Base-by-base conservation (phyloP, 768 basidiomycete genomes). In the Strobilomyces confusus region DNA sequence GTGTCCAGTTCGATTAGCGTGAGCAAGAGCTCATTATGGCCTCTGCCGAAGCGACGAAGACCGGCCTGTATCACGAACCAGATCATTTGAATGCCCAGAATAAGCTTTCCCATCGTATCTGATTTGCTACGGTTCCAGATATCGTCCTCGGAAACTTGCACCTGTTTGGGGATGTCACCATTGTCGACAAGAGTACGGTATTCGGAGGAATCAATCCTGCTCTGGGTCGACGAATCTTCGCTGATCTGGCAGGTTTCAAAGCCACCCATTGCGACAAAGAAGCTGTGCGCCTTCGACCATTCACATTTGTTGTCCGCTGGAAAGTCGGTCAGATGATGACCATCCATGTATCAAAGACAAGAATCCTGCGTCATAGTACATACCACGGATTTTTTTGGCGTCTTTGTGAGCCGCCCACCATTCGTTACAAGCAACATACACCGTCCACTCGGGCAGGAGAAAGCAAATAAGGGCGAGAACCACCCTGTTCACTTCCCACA, bases 1-100 rank as follows among this genome's bases (percentile, higher is more conserved):
- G 44, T 55, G 37, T 55, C 54, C 2, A 51, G 43, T 26, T 55
- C 49, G 43, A 55, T 25, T 19, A 55, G 29, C 1, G 54, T 55
- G 43, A 55, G 12, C 2, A 5, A 15, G 11, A 49, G 30, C n/a
- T n/a, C n/a, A n/a, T n/a, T n/a, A 32, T 29, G 29, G 6, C 29
- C 9, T 29, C 8, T 9, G 14, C 22, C 20, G 4, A 17, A 9
- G 13, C 12, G 15, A 25, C 55, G 34, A 19, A 33, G 45, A 25
- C 20, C 34, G 6, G 19, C 22, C 23, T 52, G 46, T 9, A 40
- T 4, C 8, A 13, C 13, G 14, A 54, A 54, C 48, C 50, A 52
- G 25, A 36, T 4, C 15, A 52, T 3, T 14, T 56, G 55, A 6
- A 48, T 0, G 22, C 5, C 0, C 8, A 52, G 41, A 13, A 51